These are phyloP conservation scores for Globisporangium lucens DNA, from an alignment of 352 stramenopile species.

Conservation along the genomic window DNA sequence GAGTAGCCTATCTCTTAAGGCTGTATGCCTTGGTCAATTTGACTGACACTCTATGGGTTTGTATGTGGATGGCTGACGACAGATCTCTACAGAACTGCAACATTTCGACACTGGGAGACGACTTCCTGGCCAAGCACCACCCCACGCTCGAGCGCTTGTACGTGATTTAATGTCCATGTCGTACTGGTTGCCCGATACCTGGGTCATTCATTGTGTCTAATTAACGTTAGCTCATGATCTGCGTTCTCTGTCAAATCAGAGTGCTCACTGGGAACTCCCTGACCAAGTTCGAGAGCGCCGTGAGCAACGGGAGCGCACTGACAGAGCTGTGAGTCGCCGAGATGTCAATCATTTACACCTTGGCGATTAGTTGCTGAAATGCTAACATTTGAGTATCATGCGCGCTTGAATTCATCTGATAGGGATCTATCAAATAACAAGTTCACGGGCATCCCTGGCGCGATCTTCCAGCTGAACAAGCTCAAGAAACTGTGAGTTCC, in stretches of 20 bases:
- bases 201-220: too few relatives aligned
- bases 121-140: conserved; percentile 5
- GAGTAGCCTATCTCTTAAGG: too few relatives aligned
- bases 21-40: background rate
- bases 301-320: background rate
- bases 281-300: background rate
- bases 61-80: background rate
- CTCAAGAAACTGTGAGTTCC: conserved; percentile 2
- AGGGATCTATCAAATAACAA: conserved; percentile 8
- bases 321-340: background rate
- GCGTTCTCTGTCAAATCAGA: background rate
- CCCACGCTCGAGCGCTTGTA: background rate
- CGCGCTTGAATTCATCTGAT: background rate
- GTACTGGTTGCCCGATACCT: too few relatives aligned
- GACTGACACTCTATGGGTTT: background rate
- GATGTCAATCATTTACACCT: background rate
- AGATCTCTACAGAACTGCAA: conserved; percentile 7
- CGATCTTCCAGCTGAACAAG: background rate
- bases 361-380: too few relatives aligned
- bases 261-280: background rate
- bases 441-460: background rate
- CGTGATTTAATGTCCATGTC: too few relatives aligned
- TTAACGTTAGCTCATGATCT: background rate
- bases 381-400: background rate
- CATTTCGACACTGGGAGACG: background rate